These are phyloP conservation scores for Strigomonas galati DNA, from an alignment of 208 protist genomes.

Conservation along the genomic window DNA sequence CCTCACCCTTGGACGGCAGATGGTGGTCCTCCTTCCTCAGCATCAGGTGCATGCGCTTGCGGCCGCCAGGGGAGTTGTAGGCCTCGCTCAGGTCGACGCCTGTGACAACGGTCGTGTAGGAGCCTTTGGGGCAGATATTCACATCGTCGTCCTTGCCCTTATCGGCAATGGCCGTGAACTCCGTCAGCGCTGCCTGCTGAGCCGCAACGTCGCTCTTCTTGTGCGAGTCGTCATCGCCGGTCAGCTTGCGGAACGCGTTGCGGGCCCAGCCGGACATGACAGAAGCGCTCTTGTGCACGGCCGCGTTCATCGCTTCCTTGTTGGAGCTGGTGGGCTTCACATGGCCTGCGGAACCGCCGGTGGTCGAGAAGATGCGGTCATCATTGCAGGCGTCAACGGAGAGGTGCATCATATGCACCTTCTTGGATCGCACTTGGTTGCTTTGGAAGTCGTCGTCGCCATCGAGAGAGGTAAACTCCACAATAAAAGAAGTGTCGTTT, in stretches of 20 bases:
- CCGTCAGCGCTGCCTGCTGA: slow-evolving; percentile 7
- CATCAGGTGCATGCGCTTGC: slow-evolving; percentile 36
- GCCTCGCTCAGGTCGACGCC: slow-evolving; percentile 52
- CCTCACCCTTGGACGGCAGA: slow-evolving; percentile 19
- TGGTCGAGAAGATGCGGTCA: slow-evolving; percentile 29
- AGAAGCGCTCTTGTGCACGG: slow-evolving; percentile 37
- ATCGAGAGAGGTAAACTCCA: slow-evolving; percentile 35
- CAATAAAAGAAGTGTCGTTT: slow-evolving; percentile 50
- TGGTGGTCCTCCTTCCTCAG: slow-evolving; percentile 32
- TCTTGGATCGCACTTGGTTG: slow-evolving; percentile 36
- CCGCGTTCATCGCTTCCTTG: slow-evolving; percentile 45
- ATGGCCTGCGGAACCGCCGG: slow-evolving; percentile 27
- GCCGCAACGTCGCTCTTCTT: slow-evolving; percentile 16
- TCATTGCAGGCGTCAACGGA: slow-evolving; percentile 50
- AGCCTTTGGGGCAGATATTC: slow-evolving; percentile 19
- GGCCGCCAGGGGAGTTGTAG: slow-evolving; percentile 52
- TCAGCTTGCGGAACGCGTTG: slow-evolving; percentile 26
- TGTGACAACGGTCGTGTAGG: slow-evolving; percentile 32
- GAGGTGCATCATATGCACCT: slow-evolving; percentile 40
- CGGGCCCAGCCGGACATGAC: slow-evolving; percentile 45
- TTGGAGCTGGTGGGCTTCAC: slow-evolving; percentile 48
- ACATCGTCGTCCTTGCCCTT: slow-evolving; percentile 16
- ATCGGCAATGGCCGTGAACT: slow-evolving; percentile 3
- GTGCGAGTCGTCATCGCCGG: slow-evolving; percentile 11
- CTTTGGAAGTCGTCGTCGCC: slow-evolving; percentile 4